Base-by-base conservation (phyloP, 1,284 basidiomycete species). In the Naganishia albida region DNA sequence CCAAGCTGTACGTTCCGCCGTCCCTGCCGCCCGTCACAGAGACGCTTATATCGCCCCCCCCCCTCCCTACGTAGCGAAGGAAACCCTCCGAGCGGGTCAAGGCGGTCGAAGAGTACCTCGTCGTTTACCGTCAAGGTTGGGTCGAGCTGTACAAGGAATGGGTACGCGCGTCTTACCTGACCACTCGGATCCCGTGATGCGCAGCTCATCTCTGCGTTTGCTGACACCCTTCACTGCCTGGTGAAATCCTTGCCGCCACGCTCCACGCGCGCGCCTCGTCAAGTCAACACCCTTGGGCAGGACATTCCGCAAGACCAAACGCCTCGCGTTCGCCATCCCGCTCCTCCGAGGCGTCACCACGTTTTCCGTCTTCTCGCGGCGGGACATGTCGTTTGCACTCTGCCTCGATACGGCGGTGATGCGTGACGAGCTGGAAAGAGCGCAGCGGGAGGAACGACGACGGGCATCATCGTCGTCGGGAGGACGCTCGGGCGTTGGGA, bases 121-220 rank as follows among this genome's bases (percentile, higher is more conserved):
- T 75, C 1, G 72, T 73, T 30, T 77, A 73, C 70, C 72, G 67
- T 12, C 73, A 73, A 70, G 73, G 67, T 7, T 68, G 70, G 28
- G 64, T 78, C 10, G 77, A 80, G 64, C 70, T 80, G 8, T 78
- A 80, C 63, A 70, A 72, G 48, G 75, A 78, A 63, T 78, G 70
- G 70, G 73, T 74, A 28, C 12, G 12, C 16, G 23, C 46, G 2
- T 7, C 18, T 25, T 20, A 13, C 20, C 10, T 23, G n/a, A n/a
- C n/a, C n/a, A n/a, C n/a, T n/a, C n/a, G n/a, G n/a, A n/a, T n/a
- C n/a, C n/a, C n/a, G n/a, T n/a, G n/a, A n/a, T n/a, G n/a, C n/a
- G n/a, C n/a, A n/a, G n/a, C n/a, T n/a, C n/a, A n/a, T n/a, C n/a
- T n/a, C n/a, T n/a, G n/a, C n/a, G n/a, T n/a, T n/a, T n/a, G n/a